Evolutionary conservation across 1,284 basidiomycete genomes (phyloP).

Genomic region (Ustilago vetiveriae): DNA sequence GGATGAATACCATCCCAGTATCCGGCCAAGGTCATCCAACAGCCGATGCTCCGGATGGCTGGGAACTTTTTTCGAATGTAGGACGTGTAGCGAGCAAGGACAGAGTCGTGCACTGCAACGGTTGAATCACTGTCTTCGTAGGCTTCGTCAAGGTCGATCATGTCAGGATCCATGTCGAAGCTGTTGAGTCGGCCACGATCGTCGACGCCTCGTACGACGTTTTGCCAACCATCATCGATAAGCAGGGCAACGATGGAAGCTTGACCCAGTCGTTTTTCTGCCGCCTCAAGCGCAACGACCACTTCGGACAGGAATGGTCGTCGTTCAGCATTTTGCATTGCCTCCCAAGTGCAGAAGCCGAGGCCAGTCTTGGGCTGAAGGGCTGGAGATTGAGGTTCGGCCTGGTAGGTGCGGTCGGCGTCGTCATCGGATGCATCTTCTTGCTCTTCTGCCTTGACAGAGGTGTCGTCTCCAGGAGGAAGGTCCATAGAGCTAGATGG

Average conservation of each 20-base stretch:
- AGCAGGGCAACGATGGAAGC: slow-evolving; percentile 32
- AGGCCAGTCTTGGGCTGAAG: slow-evolving; percentile 15
- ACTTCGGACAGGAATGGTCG: slow-evolving; percentile 36
- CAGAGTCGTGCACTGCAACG: background rate
- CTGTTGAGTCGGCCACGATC: slow-evolving; percentile 36
- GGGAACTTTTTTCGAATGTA: slow-evolving; percentile 31
- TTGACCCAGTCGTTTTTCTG: slow-evolving; percentile 21
- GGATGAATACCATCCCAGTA: slow-evolving; percentile 46
- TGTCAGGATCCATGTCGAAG: slow-evolving; percentile 21
- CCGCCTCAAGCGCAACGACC: slow-evolving; percentile 24
- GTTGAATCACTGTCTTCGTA: background rate
- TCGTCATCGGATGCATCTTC: slow-evolving; percentile 18
- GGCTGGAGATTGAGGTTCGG: background rate
- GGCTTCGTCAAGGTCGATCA: slow-evolving; percentile 24
- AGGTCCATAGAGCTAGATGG: slow-evolving; percentile 14
- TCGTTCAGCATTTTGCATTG: slow-evolving; percentile 29
- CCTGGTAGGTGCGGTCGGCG: slow-evolving; percentile 16
- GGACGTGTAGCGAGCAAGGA: slow-evolving; percentile 22
- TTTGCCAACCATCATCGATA: slow-evolving; percentile 50
- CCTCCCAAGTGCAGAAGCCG: slow-evolving; percentile 49
- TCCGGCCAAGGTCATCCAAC: slow-evolving; percentile 44
- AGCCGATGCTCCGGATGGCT: slow-evolving; percentile 28
- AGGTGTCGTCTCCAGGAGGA: background rate
- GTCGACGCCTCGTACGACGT: slow-evolving; percentile 5
- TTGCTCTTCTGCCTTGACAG: background rate